Conservation (phyloP, 352 stramenopile species). For the Phytophthora citricola region DNA sequence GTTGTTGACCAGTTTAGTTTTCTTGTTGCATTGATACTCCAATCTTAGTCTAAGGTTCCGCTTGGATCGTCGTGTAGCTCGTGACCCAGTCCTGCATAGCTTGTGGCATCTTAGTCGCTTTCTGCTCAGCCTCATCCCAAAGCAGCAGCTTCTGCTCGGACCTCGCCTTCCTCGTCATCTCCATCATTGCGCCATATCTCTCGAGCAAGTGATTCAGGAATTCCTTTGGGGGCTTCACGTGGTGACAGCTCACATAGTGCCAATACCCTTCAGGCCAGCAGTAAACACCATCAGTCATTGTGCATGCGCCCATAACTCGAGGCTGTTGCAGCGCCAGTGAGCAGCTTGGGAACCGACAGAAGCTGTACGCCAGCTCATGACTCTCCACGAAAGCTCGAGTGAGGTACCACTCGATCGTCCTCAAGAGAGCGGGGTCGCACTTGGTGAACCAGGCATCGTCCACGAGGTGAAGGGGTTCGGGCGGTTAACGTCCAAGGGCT, state of each 20-base stretch:
- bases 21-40: too few species aligned
- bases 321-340: constrained; percentile 38
- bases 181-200: constrained; percentile 40
- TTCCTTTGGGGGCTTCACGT: constrained; percentile 62
- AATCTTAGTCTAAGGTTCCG: constrained; percentile 2
- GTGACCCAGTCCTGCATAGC: constrained; percentile 78
- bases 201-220: constrained; percentile 66
- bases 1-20: too few species aligned
- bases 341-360: constrained; percentile 73
- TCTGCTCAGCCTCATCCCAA: constrained; percentile 56
- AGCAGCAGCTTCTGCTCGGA: constrained; percentile 45
- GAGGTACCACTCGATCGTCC: constrained; percentile 67
- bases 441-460: constrained; percentile 56
- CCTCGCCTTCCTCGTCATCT: constrained; percentile 35
- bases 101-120: constrained; percentile 49
- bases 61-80: constrained; percentile 58
- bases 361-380: constrained; percentile 85
- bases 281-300: constrained; percentile 77
- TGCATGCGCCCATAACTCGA: constrained; percentile 74
- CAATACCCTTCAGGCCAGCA: constrained; percentile 83
- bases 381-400: constrained; percentile 72
- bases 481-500: constrained; percentile 24
- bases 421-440: constrained; percentile 13
- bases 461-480: constrained; percentile 56
- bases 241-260: constrained; percentile 74